A percentile compares a stretch with the other conserved stretches of the same genome.
Conservation (phyloP, 1,284 basidiomycete species). For the Sphaerobolus stellatus region DNA sequence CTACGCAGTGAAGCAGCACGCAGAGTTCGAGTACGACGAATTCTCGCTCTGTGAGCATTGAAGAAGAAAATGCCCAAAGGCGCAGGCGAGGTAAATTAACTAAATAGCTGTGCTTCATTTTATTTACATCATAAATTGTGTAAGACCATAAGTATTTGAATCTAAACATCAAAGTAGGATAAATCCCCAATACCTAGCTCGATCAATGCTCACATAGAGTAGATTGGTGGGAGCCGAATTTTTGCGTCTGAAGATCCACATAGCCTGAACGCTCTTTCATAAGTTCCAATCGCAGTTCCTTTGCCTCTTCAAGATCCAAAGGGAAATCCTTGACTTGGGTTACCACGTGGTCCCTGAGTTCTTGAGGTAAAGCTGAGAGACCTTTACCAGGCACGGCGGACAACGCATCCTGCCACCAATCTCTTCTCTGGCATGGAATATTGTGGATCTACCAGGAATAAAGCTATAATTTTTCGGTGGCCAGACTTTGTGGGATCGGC, state of each 20-base stretch:
- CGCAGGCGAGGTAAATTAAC: neutral
- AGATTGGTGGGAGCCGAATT: neutral
- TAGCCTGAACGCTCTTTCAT: slow-evolving; percentile 29
- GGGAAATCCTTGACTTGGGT: slow-evolving; percentile 22
- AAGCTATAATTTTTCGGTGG: slow-evolving; percentile 32
- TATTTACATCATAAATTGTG: neutral
- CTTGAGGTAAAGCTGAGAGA: slow-evolving; percentile 17
- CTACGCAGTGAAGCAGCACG: neutral
- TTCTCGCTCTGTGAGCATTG: neutral
- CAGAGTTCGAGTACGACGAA: neutral
- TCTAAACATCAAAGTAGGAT: neutral
- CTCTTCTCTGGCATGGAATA: slow-evolving; percentile 43
- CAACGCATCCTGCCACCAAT: slow-evolving; percentile 33
- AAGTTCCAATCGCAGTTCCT: slow-evolving; percentile 26
- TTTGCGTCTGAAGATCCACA: neutral
- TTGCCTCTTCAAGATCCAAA: slow-evolving; percentile 28
- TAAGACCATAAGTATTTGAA: neutral
- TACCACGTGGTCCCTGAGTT: slow-evolving; percentile 23
- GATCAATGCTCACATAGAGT: neutral
- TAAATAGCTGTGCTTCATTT: neutral
- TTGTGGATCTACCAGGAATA: slow-evolving; percentile 37
- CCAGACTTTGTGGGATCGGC: slow-evolving; percentile 29
- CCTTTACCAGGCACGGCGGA: neutral
- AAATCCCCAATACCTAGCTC: neutral
- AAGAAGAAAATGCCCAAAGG: neutral